phyloP scores from a whole-genome alignment of 2,329 filamentous ascomycete species.

The Alternaria conjuncta region DNA sequence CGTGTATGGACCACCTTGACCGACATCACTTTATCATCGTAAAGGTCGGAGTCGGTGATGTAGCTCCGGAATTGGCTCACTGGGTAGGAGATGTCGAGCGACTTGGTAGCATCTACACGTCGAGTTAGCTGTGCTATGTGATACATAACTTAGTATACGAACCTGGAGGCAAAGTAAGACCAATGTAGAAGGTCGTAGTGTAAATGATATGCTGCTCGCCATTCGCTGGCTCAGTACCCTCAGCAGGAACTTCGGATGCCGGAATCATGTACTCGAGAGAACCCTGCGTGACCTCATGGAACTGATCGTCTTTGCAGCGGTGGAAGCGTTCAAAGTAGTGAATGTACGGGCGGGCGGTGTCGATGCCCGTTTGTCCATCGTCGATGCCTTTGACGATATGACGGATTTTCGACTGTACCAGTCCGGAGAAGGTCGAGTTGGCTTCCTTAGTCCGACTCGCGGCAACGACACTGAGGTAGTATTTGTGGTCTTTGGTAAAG shows the following conservation, averaged over 20 bases:
- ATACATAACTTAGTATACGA: slow-evolving; percentile 42
- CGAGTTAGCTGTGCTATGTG: slow-evolving; percentile 3
- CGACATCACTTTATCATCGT: slow-evolving; percentile 75
- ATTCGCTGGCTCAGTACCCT: slow-evolving; percentile 40
- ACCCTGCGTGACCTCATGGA: slow-evolving; percentile 67
- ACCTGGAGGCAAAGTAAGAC: slow-evolving; percentile 80
- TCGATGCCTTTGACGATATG: slow-evolving; percentile 85
- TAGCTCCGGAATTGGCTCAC: slow-evolving; percentile 86
- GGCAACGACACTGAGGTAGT: slow-evolving; percentile 88
- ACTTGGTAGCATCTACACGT: slow-evolving; percentile 65
- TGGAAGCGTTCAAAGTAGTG: slow-evolving; percentile 90
- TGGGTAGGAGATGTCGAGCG: slow-evolving; percentile 78
- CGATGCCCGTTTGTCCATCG: slow-evolving; percentile 74
- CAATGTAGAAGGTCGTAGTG: slow-evolving; percentile 94
- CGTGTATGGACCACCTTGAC: slow-evolving; percentile 83
- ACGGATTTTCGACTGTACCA: slow-evolving; percentile 92
- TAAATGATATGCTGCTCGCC: slow-evolving; percentile 66
- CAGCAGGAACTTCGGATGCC: slow-evolving; percentile 55
- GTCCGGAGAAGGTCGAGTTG: slow-evolving; percentile 85
- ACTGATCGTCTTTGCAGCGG: slow-evolving; percentile 67
- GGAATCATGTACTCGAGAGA: slow-evolving; percentile 66
- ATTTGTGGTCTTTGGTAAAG: slow-evolving; percentile 92
- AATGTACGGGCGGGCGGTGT: slow-evolving; percentile 87
- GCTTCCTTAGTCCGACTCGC: slow-evolving; percentile 83
- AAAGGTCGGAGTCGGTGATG: slow-evolving; percentile 77